Evolutionary conservation across 2,329 filamentous ascomycete genomes (phyloP).

Genomic region (Didymella keratinophila): DNA sequence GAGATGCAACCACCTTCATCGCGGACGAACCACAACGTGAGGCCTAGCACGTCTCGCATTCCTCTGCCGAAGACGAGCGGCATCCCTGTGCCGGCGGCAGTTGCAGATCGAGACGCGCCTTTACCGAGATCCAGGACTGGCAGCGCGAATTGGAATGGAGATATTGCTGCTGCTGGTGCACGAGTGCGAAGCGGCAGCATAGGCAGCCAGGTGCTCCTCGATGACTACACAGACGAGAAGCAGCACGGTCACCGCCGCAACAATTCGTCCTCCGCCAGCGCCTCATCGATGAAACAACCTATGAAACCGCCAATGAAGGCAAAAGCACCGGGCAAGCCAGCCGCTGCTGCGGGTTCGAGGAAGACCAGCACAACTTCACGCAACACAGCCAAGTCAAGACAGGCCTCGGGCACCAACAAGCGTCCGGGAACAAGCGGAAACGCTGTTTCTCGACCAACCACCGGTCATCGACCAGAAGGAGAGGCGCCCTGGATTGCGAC

Average conservation of each 20-base stretch:
- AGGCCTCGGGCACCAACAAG: constrained; percentile 47
- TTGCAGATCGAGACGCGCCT: constrained; percentile 76
- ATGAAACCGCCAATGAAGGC: constrained; percentile 50
- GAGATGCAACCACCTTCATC: constrained; percentile 57
- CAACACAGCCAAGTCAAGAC: constrained; percentile 48
- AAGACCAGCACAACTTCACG: constrained; percentile 41
- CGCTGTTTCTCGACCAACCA: constrained; percentile 60
- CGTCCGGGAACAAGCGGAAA: constrained; percentile 71
- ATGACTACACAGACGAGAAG: constrained; percentile 51
- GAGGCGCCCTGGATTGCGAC: constrained; percentile 95
- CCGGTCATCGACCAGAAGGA: constrained; percentile 81
- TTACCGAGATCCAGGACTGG: constrained; percentile 66
- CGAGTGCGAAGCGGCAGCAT: constrained; percentile 76
- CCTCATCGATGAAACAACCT: constrained; percentile 42
- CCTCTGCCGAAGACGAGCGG: constrained; percentile 84
- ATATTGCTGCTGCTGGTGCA: constrained; percentile 67
- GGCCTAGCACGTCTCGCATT: constrained; percentile 75
- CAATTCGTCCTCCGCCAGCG: constrained; percentile 33
- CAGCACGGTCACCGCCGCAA: constrained; percentile 31
- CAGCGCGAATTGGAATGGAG: constrained; percentile 66
- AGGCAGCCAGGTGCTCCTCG: constrained; percentile 61
- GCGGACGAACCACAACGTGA: constrained; percentile 58
- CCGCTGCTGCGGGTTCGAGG: constrained; percentile 45
- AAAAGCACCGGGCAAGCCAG: constrained; percentile 49
- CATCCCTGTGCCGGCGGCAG: constrained; percentile 74